Conservation (phyloP, 1,139 yeast species). For the Entelexis sorbosivorans region DNA sequence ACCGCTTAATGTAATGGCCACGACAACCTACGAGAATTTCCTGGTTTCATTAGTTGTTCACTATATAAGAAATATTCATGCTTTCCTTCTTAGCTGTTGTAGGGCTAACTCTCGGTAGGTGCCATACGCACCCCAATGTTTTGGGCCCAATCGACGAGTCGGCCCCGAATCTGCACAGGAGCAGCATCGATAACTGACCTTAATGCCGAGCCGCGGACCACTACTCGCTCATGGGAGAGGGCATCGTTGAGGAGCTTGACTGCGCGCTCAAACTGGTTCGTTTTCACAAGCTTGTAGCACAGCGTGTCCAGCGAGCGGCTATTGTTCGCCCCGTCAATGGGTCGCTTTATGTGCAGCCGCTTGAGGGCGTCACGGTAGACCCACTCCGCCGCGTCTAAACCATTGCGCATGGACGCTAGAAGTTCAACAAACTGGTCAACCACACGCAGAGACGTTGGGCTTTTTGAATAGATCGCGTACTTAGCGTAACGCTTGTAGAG, state of each 20-base stretch:
- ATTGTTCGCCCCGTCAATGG: constrained; percentile 13
- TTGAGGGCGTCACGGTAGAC: constrained; percentile 23
- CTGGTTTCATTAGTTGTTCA: too few relatives aligned
- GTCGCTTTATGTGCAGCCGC: constrained; percentile 17
- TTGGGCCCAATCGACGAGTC: constrained; percentile 10
- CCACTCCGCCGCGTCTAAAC: constrained; percentile 21
- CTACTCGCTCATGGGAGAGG: constrained; percentile 3
- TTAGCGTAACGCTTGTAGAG: constrained; percentile 23
- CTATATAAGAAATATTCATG: too few relatives aligned
- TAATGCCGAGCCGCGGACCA: constrained; percentile 21
- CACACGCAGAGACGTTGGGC: constrained; percentile 18
- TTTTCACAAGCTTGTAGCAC: constrained; percentile 10
- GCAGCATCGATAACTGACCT: constrained; percentile 13
- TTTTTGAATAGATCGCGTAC: constrained; percentile 6
- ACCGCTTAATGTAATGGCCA: too few relatives aligned
- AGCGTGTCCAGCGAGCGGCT: constrained; percentile 13
- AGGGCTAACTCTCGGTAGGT: too few relatives aligned
- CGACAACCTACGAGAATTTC: too few relatives aligned
- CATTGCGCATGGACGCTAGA: constrained; percentile 20
- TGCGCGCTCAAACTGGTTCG: constrained; percentile 15
- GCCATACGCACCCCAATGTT: background rate
- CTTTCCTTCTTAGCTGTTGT: too few relatives aligned
- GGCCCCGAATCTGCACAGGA: background rate
- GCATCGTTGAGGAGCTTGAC: constrained; percentile 15
- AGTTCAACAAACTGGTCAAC: constrained; percentile 26